Base-by-base conservation (phyloP, 352 stramenopile species). In the Pythium biforme region DNA sequence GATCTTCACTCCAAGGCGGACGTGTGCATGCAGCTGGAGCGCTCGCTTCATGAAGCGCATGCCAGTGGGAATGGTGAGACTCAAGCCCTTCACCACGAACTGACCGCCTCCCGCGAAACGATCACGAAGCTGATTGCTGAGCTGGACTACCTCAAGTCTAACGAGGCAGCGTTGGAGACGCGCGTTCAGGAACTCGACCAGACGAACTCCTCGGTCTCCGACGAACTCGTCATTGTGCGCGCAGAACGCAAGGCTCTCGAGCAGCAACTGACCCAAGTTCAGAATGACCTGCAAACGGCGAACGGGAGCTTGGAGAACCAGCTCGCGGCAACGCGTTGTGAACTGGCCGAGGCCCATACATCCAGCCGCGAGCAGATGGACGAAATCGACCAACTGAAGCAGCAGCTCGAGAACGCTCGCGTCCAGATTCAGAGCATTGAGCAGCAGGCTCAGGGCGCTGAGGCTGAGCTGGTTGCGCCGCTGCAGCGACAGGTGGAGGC, bases 401-500 rank as follows among this genome's bases (percentile, higher is more conserved):
- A 53, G 9, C 77, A 69, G 25, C 52, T 89, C 7, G 75, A 89
- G 47, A 54, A 75, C n/a, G 71, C 75, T 40, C 75, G 69, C 3
- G 62, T 54, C 2, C 73, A 81, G 63, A 48, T 75, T 3, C 58
- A 66, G 51, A 68, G 73, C 40, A 45, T 83, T 14, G 76, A 95
- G 58, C 64, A 80, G 47, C 69, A 90, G 47, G 29, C 83, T 17
- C 73, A 73, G 20, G 48, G 59, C 2, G 71, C 74, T 49, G 64
- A 75, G 17, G 57, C 51, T 0, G 73, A 89, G 25, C 61, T 62
- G 25, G 39, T 83, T 17, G 60, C 59, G 23, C 69, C 77, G 14
- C 27, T 74, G 8, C 72, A 86, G 47, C 66, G 66, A n/a, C 76
- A 90, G 63, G 41, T 92, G 3, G 75, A 88, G 59, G 51, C 74